These are phyloP conservation scores for Tuber borchii DNA, from an alignment of 495 filamentous ascomycete species.

Conservation along the genomic window DNA sequence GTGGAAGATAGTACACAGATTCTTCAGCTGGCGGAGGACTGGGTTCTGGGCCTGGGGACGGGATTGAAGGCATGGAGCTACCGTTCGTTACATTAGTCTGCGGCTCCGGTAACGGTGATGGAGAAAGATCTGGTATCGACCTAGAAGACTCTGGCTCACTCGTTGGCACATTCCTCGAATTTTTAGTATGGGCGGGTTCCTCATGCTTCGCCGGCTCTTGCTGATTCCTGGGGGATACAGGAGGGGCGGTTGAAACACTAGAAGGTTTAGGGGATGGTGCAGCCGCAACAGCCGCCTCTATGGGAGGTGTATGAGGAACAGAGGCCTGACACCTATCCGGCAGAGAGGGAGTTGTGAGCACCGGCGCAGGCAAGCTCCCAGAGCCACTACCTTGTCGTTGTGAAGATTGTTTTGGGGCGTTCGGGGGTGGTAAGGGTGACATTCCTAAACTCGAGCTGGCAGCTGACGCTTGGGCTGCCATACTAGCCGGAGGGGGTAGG, in stretches of 20 bases:
- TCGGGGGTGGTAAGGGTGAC: slow-evolving; percentile 49
- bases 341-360: slow-evolving; percentile 20
- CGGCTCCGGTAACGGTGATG: slow-evolving; percentile 45
- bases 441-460: slow-evolving; percentile 40
- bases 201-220: slow-evolving; percentile 32
- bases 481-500: slow-evolving; percentile 77
- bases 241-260: slow-evolving; percentile 23
- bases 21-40: slow-evolving; percentile 50
- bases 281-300: slow-evolving; percentile 24
- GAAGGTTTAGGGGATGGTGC: slow-evolving; percentile 29
- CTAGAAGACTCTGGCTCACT: slow-evolving; percentile 24
- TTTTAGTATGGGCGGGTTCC: slow-evolving; percentile 43
- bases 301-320: slow-evolving; percentile 31
- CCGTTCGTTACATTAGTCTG: slow-evolving; percentile 40
- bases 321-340: slow-evolving; percentile 15
- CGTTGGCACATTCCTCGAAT: slow-evolving; percentile 16
- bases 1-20: slow-evolving; percentile 90
- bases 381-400: slow-evolving; percentile 35
- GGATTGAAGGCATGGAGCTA: slow-evolving; percentile 32
- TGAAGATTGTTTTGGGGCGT: slow-evolving; percentile 27
- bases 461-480: slow-evolving; percentile 41
- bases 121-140: slow-evolving; percentile 34
- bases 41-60: slow-evolving; percentile 29
- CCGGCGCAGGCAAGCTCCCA: slow-evolving; percentile 23
- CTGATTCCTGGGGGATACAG: slow-evolving; percentile 28